Percentiles rank a stretch among this genome's conserved stretches.
Conservation (phyloP, 306 rosid species). For the Vigna trinervia region DNA sequence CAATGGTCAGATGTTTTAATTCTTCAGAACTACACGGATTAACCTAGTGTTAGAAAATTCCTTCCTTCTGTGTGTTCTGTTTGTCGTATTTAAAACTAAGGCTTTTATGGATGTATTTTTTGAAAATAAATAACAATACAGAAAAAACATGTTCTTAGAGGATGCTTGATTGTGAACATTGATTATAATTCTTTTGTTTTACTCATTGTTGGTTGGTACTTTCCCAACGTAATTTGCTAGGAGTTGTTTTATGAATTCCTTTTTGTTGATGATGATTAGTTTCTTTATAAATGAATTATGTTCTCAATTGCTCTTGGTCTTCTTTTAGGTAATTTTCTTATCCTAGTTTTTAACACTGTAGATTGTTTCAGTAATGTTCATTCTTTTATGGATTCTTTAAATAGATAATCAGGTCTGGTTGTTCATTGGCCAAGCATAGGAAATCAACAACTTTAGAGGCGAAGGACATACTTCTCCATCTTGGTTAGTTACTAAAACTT, state of each 20-base stretch:
- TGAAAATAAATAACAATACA: neutral
- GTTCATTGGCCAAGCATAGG: slow-evolving; percentile 92
- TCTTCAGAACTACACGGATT: neutral
- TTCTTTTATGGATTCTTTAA: slow-evolving; percentile 27
- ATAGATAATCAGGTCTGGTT: slow-evolving; percentile 90
- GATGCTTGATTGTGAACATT: neutral
- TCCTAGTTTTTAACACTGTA: neutral
- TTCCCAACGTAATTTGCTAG: slow-evolving; percentile 9
- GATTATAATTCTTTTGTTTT: neutral
- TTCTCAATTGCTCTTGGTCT: slow-evolving; percentile 12
- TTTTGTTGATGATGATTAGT: slow-evolving; percentile 11
- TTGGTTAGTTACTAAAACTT: slow-evolving; percentile 66
- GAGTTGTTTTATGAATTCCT: slow-evolving; percentile 33
- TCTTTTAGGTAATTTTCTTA: slow-evolving; percentile 10
- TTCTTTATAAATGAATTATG: neutral
- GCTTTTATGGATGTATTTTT: neutral
- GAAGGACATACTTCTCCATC: slow-evolving; percentile 90
- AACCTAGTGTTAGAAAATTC: neutral
- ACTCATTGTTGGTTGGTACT: neutral
- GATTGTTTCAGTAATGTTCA: slow-evolving; percentile 13
- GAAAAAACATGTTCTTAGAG: neutral
- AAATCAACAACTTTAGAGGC: slow-evolving; percentile 87
- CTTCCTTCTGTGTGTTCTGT: neutral
- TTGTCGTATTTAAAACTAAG: neutral
- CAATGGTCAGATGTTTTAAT: neutral